These are phyloP conservation scores for Ogataea dorogensis DNA, from an alignment of 805 yeast species.

Conservation along the genomic window DNA sequence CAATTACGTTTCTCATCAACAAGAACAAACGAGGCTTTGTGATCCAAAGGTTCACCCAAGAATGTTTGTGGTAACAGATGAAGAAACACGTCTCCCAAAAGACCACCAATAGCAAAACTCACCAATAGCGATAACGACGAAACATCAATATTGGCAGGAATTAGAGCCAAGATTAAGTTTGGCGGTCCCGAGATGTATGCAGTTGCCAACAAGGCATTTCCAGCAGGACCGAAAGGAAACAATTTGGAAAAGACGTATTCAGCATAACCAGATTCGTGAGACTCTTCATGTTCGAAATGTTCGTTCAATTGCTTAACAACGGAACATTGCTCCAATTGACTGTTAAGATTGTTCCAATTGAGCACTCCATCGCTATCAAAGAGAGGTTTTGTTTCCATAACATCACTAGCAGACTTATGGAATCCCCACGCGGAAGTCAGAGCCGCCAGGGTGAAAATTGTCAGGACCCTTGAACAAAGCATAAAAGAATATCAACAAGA, in stretches of 20 bases:
- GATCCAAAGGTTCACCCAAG: conserved; percentile 47
- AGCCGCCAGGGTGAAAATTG: conserved; percentile 4
- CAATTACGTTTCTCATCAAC: conserved; percentile 52
- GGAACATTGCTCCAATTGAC: conserved; percentile 33
- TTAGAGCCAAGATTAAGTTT: conserved; percentile 49
- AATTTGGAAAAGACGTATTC: conserved; percentile 41
- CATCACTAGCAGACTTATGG: not conserved
- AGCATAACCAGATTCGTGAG: conserved; percentile 27
- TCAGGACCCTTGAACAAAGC: conserved; percentile 6
- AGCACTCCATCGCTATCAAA: conserved; percentile 42
- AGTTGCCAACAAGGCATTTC: conserved; percentile 63
- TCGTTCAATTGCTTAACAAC: conserved; percentile 41
- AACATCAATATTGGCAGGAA: conserved; percentile 57
- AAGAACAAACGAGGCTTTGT: conserved; percentile 43
- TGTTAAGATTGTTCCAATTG: conserved; percentile 38
- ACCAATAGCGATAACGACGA: conserved; percentile 52
- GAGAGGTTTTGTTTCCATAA: conserved; percentile 9
- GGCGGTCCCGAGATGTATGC: conserved; percentile 66
- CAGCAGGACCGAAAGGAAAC: conserved; percentile 56
- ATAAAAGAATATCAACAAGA: conserved; percentile 3
- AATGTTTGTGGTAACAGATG: conserved; percentile 72
- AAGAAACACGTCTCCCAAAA: conserved; percentile 70
- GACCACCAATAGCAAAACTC: conserved; percentile 73
- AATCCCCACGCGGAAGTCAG: conserved; percentile 2
- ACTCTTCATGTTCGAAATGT: conserved; percentile 11